Percentiles rank a stretch among this genome's conserved stretches.
Conservation (phyloP, 768 basidiomycete species). For the Pisolithus tinctorius region DNA sequence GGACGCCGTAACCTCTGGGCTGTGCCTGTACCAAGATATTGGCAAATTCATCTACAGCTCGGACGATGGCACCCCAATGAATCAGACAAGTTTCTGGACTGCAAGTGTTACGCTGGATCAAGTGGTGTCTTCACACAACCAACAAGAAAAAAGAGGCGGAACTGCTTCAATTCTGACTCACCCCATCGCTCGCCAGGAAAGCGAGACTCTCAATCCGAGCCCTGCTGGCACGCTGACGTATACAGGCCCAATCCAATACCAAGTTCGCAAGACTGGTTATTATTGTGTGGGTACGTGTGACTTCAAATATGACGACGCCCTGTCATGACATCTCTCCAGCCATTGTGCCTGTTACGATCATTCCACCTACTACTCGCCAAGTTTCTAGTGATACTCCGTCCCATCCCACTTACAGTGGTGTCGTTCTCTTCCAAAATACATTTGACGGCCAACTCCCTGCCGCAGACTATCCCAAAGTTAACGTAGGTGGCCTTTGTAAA, state of each 20-base stretch:
- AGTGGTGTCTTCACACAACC: background rate
- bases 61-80: constrained; percentile 51
- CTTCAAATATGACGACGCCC: background rate
- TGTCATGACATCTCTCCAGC: constrained; percentile 37
- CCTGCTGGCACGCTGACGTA: constrained; percentile 50
- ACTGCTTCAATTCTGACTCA: constrained; percentile 3
- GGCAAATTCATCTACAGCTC: constrained; percentile 88
- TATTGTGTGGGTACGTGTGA: constrained; percentile 87
- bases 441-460: constrained; percentile 88
- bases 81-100: constrained; percentile 85
- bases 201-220: constrained; percentile 38
- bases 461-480: constrained; percentile 95
- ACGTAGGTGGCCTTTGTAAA: constrained; percentile 44
- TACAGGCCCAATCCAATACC: constrained; percentile 70
- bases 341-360: constrained; percentile 83
- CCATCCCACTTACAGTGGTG: constrained; percentile 75
- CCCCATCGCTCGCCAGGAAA: constrained; percentile 10
- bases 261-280: constrained; percentile 83
- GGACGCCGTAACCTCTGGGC: constrained; percentile 60
- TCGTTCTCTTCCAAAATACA: constrained; percentile 78
- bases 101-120: constrained; percentile 61
- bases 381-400: constrained; percentile 44
- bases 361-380: constrained; percentile 33
- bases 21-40: constrained; percentile 62
- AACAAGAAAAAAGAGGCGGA: constrained; percentile 12